A percentile compares a stretch with the other conserved stretches of the same genome.
phyloP scores from a whole-genome alignment of 805 yeast species.

The Suhomyces faveliae region DNA sequence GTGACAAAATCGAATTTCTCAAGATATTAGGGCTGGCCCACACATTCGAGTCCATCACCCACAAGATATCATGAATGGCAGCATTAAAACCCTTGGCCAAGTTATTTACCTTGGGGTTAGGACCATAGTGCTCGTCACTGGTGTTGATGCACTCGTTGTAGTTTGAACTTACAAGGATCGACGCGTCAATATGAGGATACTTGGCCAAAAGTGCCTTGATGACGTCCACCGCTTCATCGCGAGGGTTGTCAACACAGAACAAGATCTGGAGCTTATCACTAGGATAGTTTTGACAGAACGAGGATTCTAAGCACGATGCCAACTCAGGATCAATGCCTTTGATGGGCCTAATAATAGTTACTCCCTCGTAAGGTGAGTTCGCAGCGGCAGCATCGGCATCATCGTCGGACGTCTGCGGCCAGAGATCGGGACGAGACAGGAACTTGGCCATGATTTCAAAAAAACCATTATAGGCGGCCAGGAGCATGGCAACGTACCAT shows the following conservation, averaged over 20 bases:
- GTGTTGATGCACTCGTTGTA: constrained; percentile 12
- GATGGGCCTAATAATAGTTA: constrained; percentile 76
- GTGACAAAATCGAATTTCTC: constrained; percentile 57
- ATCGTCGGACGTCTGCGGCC: not conserved
- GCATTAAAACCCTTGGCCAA: constrained; percentile 71
- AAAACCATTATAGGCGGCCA: constrained; percentile 41
- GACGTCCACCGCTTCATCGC: constrained; percentile 65
- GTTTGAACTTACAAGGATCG: constrained; percentile 44
- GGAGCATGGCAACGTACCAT: constrained; percentile 41
- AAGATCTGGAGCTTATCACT: constrained; percentile 58
- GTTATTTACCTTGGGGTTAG: constrained; percentile 87
- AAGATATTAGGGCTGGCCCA: constrained; percentile 70
- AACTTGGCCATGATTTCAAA: constrained; percentile 36
- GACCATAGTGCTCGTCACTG: constrained; percentile 60
- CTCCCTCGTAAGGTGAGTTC: constrained; percentile 40
- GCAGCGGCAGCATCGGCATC: too few species aligned
- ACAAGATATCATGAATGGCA: constrained; percentile 70
- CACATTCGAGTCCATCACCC: constrained; percentile 87
- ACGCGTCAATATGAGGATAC: constrained; percentile 58
- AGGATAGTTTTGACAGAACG: constrained; percentile 70
- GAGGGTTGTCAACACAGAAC: constrained; percentile 66
- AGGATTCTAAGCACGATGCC: constrained; percentile 61
- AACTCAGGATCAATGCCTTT: constrained; percentile 83
- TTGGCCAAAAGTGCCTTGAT: constrained; percentile 48
- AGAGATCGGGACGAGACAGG: constrained; percentile 18